phyloP scores from a whole-genome alignment of 441 rosid genomes.

The Flueggea neowawraea region DNA sequence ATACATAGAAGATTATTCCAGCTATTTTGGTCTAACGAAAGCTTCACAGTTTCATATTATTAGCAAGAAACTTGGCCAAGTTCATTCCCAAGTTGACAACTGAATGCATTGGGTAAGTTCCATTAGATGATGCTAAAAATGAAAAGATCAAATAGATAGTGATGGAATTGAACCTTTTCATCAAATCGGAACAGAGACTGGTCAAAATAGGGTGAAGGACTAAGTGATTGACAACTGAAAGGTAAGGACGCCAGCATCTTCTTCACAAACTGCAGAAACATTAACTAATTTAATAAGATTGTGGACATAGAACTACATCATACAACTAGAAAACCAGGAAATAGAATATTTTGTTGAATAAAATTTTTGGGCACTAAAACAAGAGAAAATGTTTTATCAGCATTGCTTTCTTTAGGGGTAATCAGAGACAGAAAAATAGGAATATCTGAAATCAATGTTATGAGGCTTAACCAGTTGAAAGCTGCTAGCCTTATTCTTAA shows the following conservation, averaged over 20 bases:
- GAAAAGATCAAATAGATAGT: not conserved
- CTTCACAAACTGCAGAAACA: constrained; percentile 75
- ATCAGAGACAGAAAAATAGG: not conserved
- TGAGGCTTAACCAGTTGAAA: constrained; percentile 49
- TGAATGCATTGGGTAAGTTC: no score
- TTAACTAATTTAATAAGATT: constrained; percentile 12
- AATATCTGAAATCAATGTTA: not conserved
- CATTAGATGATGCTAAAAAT: not conserved
- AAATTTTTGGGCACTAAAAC: no score
- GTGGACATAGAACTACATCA: not conserved
- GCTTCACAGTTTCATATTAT: no score
- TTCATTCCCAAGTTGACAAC: no score
- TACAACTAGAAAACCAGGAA: no score
- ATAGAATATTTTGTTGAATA: no score
- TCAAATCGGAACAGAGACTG: constrained; percentile 91
- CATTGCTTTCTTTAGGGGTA: no score
- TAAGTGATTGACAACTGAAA: constrained; percentile 82
- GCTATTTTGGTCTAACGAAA: no score
- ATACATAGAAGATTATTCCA: no score
- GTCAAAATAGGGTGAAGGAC: constrained; percentile 97
- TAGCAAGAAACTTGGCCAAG: no score
- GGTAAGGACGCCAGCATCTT: constrained; percentile 86
- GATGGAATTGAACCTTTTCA: constrained; percentile 69
- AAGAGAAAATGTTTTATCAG: no score
- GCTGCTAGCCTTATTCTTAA: constrained; percentile 65